Percentiles rank a stretch among this genome's conserved stretches.
phyloP scores from a whole-genome alignment of 192 early-diverging fungal genomes.

The Podila clonocystis region DNA sequence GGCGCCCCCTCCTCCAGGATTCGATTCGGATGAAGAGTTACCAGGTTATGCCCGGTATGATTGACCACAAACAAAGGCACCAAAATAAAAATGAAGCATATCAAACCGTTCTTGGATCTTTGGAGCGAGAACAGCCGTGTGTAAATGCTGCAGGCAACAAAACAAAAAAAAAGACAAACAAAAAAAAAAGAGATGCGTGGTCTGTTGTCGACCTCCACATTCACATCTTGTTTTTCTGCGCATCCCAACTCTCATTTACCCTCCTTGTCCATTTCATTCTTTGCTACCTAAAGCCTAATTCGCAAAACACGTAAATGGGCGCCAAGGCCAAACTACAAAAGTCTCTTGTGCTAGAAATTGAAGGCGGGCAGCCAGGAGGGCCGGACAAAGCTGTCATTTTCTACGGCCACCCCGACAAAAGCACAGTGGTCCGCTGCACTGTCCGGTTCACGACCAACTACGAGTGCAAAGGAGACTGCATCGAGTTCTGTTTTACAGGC shows the following conservation, averaged over 20 bases:
- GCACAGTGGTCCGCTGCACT: constrained; percentile 6
- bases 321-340: constrained; percentile 7
- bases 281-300: background rate
- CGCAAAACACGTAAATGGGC: background rate
- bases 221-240: no score
- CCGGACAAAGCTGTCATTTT: constrained; percentile 8
- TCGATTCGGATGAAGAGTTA: constrained; percentile 5
- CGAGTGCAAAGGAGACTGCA: constrained; percentile 14
- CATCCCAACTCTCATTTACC: background rate
- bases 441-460: constrained; percentile 20
- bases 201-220: no score
- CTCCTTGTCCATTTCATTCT: background rate
- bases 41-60: constrained; percentile 20
- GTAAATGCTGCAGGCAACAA: no score
- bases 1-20: background rate
- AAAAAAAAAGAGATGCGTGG: no score
- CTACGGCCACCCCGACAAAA: constrained; percentile 6
- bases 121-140: no score
- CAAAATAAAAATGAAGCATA: no score
- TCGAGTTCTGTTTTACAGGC: constrained; percentile 5
- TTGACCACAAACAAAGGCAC: no score
- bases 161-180: no score
- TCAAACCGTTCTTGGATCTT: no score
- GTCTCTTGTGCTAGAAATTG: background rate
- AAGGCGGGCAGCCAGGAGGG: constrained; percentile 3